Conservation (phyloP, 2,329 filamentous ascomycete genomes). For the Dothideomycetes sp. region DNA sequence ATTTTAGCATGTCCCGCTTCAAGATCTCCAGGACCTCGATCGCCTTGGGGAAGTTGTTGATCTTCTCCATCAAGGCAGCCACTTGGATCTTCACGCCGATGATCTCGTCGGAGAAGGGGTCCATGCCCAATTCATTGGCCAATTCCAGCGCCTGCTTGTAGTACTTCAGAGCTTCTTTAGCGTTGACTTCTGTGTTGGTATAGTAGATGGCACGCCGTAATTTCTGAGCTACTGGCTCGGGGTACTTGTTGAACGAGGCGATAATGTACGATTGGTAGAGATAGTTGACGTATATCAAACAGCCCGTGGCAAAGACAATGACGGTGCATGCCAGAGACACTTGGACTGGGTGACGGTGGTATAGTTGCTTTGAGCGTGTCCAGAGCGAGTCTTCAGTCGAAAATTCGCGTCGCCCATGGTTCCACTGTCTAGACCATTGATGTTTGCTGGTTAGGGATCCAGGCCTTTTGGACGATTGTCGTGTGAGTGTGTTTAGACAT, state of each 20-base stretch:
- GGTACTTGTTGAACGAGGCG: constrained; percentile 45
- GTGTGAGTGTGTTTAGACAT: constrained; percentile 12
- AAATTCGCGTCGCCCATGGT: not conserved
- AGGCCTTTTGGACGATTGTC: too few relatives aligned
- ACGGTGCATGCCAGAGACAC: constrained; percentile 21
- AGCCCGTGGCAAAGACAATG: constrained; percentile 27
- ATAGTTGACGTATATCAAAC: constrained; percentile 33
- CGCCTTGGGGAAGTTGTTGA: constrained; percentile 57
- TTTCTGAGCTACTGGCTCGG: constrained; percentile 58
- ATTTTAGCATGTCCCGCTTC: constrained; percentile 51
- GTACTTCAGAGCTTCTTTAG: constrained; percentile 67
- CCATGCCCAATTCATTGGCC: constrained; percentile 63
- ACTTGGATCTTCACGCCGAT: constrained; percentile 80
- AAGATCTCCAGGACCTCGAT: constrained; percentile 72
- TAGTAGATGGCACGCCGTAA: constrained; percentile 81
- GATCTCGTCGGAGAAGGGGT: constrained; percentile 84
- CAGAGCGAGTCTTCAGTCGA: constrained; percentile 10
- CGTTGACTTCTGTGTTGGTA: constrained; percentile 64
- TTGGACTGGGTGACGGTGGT: constrained; percentile 26
- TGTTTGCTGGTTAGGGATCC: too few relatives aligned
- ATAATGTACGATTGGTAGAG: constrained; percentile 36
- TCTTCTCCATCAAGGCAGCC: constrained; percentile 67
- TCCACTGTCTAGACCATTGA: too few relatives aligned
- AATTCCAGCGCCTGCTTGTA: constrained; percentile 70
- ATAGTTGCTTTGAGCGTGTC: constrained; percentile 22